Base-by-base conservation (phyloP, 2,329 filamentous ascomycete genomes). In the Sporothrix luriei region DNA sequence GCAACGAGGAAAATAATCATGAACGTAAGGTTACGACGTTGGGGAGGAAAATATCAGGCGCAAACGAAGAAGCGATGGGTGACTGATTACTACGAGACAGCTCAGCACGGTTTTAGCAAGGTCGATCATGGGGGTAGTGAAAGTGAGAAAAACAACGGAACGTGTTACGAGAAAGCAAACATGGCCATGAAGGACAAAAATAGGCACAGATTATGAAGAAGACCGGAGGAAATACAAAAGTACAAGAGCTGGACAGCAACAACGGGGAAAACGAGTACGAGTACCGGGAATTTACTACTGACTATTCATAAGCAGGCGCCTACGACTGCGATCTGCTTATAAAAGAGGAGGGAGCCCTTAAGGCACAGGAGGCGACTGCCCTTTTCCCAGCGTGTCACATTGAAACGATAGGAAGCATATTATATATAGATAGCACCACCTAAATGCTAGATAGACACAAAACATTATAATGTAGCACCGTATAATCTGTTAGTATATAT, bases 1-100 rank as follows among this genome's bases (percentile, higher is more conserved):
- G 46, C 62, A 65, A 65, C 46, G 62, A 65, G 62, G 46, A 38
- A 51, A 40, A 51, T n/a, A 48, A 51, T 51, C 24, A 65, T 48
- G 43, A 51, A 38, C 52, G 62, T 33, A 33, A 10, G 21, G 3
- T 51, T 21, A 7, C 38, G 14, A 16, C 16, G 11, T 38, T 14
- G 46, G 46, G 24, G 59, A 48, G 43, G 43, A 21, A 49, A 49
- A 64, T 43, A 2, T 6, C 19, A 16, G 14, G 21, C 10, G 21
- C 26, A 59, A 11, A 59, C 1, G 24, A 59, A 24, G 40, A 24
- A 29, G 4, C 21, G 24, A 26, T 38, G 26, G 26, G 46, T 38
- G 43, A 51, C 62, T 65, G 62, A 51, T 49, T 64, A 65, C 46
- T 38, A 40, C 26, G 29, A n/a, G 38, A 61, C 13, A 21, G 5